Evolutionary conservation across 768 basidiomycete genomes (phyloP), one percentile per base, ranked within the genome.

Genomic region (Leucogyrophana mollusca): DNA sequence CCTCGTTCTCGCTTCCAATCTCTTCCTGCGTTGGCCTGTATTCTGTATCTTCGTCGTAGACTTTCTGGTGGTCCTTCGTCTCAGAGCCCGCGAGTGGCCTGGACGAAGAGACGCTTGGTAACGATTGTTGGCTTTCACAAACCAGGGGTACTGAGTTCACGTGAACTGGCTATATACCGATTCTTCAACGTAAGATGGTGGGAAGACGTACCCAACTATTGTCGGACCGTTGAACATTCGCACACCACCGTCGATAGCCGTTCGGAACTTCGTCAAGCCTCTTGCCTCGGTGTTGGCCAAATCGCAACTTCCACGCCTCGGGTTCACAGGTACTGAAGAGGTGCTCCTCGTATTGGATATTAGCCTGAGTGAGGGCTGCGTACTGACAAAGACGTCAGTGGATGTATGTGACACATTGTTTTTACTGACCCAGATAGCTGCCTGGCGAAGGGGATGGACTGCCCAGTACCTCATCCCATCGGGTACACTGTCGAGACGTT

Each of bases 71-170:
- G n/a, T 45, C 43, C n/a, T 61, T 52, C 2, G 4, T 32, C 5
- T 53, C 56, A 9, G 55, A 63, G 1, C 58, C 61, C 53, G 61
- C 3, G 61, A 62, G 25, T 51, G 49, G 4, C 25, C 43, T 9
- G 23, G 17, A 35, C 52, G 55, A 3, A 35, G 4, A 1, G 46
- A 27, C 6, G 57, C 58, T 21, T 63, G 46, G 27, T 51, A 43
- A 4, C 46, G 43, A 9, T 35, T 33, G 9, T 53, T 56, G 1
- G 53, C 50, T 1, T 61, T 39, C 4, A 50, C 47, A 34, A 63
- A 18, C 0, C 35, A 14, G 14, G 43, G 27, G 36, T 62, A 51
- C 60, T 58, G 27, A n/a, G 13, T 30, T 30, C 7, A 30, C 13
- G 27, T 7, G 27, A 30, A 13, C n/a, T n/a, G n/a, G n/a, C n/a